Evolutionary conservation across 2,329 filamentous ascomycete species (phyloP).

Genomic region (Beauveria brongniartii): DNA sequence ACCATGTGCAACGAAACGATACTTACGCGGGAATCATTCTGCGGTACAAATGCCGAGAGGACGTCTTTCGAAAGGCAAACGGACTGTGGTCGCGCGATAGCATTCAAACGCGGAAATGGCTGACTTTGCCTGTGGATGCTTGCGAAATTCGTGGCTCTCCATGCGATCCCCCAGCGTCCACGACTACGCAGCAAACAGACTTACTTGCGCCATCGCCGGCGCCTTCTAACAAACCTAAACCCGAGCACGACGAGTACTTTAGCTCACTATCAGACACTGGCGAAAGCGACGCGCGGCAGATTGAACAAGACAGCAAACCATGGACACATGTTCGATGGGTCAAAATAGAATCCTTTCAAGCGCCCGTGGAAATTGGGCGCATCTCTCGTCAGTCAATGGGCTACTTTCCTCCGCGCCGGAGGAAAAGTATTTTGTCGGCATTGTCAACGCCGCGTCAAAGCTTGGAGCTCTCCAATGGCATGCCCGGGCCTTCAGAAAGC

Average conservation of each 20-base stretch:
- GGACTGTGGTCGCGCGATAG: conserved; percentile 91
- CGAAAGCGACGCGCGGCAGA: conserved; percentile 19
- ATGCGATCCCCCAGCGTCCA: conserved; percentile 44
- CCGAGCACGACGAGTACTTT: conserved; percentile 34
- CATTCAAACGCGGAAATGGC: conserved; percentile 72
- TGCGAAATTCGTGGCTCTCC: conserved; percentile 74
- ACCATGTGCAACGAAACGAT: conserved; percentile 73
- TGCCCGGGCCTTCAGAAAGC: conserved; percentile 28
- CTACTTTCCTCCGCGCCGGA: conserved; percentile 83
- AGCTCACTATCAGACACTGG: conserved; percentile 23
- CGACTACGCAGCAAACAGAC: conserved; percentile 36
- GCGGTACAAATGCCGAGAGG: conserved; percentile 78
- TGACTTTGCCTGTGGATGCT: conserved; percentile 82
- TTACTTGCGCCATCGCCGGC: conserved; percentile 42
- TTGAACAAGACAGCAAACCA: conserved; percentile 49
- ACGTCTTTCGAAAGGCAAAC: conserved; percentile 78
- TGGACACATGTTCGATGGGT: conserved; percentile 93
- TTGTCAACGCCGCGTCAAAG: conserved; percentile 61
- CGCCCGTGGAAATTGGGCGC: conserved; percentile 77
- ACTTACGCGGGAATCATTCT: conserved; percentile 88
- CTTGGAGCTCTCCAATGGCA: conserved; percentile 46
- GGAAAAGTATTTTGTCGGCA: conserved; percentile 69
- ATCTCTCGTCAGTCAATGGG: conserved; percentile 73
- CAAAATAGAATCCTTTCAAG: conserved; percentile 57
- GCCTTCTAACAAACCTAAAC: conserved; percentile 21